Base-by-base conservation (phyloP, 352 stramenopile species). In the Phytophthora citrophthora region DNA sequence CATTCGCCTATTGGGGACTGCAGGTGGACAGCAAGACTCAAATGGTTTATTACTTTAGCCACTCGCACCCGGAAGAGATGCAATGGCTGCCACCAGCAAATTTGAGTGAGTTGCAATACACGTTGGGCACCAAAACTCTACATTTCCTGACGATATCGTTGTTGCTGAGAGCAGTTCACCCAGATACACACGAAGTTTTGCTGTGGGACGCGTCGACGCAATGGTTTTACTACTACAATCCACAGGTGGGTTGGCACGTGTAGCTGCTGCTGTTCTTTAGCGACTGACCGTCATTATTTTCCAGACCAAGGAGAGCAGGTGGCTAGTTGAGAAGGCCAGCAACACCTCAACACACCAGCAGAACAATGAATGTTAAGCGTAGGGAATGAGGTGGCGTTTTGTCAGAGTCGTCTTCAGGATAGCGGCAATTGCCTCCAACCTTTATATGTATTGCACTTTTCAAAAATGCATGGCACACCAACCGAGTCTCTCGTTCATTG, bases 391-490 rank as follows among this genome's bases (percentile, higher is more conserved):
- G 20, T 20, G 13, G 13, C 7, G 13, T 18, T 41, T 4, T 20
- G 36, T 41, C 15, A n/a, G 20, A 5, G 4, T 32, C 7, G 11
- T 2, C 26, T 24, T 5, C 27, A 29, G 20, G 31, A 20, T 23
- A 31, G 12, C 12, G 29, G 29, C 29, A 34, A 34, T 2, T 40
- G 39, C n/a, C 18, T 45, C 48, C 49, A 54, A 40, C 49, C 50
- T 59, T 72, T 50, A 71, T 64, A 73, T 68, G 58, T 39, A 54
- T 57, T 60, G 39, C 38, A 62, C 58, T 38, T 29, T 8, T 59
- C 41, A 69, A 69, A 69, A 61, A 43, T 50, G 32, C 64, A 49
- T 53, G 41, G 32, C 38, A 60, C 27, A 45, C 4, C 52, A 38
- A 16, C 20, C 39, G 34, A 53, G 45, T 16, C 41, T 24, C 20